phyloP scores from a whole-genome alignment of 2,329 filamentous ascomycete species.

The Aspergillus transmontanensis region DNA sequence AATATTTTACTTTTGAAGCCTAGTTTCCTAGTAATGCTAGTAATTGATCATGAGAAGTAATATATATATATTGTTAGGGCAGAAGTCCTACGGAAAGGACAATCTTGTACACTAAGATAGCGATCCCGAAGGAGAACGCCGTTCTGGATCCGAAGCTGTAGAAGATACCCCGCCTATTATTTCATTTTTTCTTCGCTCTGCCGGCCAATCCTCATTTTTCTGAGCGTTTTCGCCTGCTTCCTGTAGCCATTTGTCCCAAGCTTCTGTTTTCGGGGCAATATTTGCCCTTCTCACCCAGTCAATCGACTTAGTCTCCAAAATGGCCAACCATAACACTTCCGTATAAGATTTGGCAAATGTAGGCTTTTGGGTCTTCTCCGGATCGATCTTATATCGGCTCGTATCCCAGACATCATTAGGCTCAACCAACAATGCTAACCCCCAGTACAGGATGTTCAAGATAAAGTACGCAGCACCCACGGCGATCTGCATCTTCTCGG shows the following conservation, averaged over 20 bases:
- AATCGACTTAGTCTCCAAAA: constrained; percentile 55
- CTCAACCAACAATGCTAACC: constrained; percentile 53
- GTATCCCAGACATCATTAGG: constrained; percentile 58
- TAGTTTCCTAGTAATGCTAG: too few species aligned
- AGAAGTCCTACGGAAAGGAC: too few species aligned
- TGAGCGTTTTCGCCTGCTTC: constrained; percentile 15
- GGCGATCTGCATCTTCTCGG: constrained; percentile 62
- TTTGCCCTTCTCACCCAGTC: constrained; percentile 58
- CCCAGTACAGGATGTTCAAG: constrained; percentile 64
- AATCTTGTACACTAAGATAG: too few species aligned
- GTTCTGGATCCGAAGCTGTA: rapidly evolving
- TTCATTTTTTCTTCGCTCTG: neutral
- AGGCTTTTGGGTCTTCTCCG: too few species aligned
- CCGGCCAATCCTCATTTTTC: neutral
- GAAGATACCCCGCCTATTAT: neutral
- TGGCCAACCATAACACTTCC: constrained; percentile 61
- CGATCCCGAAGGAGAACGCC: too few species aligned
- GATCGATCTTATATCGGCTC: neutral
- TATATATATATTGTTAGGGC: too few species aligned
- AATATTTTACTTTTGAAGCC: too few species aligned
- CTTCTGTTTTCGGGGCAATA: constrained; percentile 54
- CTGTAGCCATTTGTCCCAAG: constrained; percentile 59
- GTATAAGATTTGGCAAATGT: too few species aligned
- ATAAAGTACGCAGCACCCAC: constrained; percentile 61
- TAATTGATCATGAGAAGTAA: too few species aligned